Percentiles rank a stretch among this genome's conserved stretches.
These are phyloP conservation scores for Trichophyton equinum DNA, from an alignment of 2,329 filamentous ascomycete species.

Conservation along the genomic window DNA sequence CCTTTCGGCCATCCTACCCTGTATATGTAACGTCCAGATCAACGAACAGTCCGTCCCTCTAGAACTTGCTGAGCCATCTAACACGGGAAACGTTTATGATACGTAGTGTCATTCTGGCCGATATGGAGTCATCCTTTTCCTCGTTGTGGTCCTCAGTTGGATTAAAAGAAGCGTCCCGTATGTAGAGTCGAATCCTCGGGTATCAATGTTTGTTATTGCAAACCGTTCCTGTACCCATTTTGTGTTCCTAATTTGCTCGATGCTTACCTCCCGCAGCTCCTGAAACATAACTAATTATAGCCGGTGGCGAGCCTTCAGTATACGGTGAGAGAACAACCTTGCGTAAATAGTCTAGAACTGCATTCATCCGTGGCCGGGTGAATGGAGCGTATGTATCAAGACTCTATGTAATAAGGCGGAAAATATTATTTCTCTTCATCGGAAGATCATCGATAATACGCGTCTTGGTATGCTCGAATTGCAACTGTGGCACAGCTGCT, in stretches of 20 bases:
- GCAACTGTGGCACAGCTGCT: background rate
- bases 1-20: background rate
- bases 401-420: conserved; percentile 31
- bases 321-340: conserved; percentile 16
- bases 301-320: conserved; percentile 13
- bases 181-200: conserved; percentile 34
- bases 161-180: conserved; percentile 44
- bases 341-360: conserved; percentile 29
- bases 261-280: conserved; percentile 38
- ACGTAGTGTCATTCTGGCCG: background rate
- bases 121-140: too few relatives aligned
- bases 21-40: conserved; percentile 27
- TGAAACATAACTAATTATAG: conserved; percentile 37
- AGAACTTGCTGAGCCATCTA: conserved; percentile 38
- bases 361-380: conserved; percentile 30
- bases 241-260: conserved; percentile 31
- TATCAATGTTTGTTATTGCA: conserved; percentile 36
- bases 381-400: conserved; percentile 34
- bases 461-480: background rate
- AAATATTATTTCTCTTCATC: background rate
- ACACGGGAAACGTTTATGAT: conserved; percentile 36
- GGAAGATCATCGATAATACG: background rate
- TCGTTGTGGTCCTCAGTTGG: too few relatives aligned
- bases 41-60: conserved; percentile 43
- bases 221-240: conserved; percentile 39